Conservation (phyloP, 2,329 filamentous ascomycete genomes). For the Cordyceps cateniannulata region DNA sequence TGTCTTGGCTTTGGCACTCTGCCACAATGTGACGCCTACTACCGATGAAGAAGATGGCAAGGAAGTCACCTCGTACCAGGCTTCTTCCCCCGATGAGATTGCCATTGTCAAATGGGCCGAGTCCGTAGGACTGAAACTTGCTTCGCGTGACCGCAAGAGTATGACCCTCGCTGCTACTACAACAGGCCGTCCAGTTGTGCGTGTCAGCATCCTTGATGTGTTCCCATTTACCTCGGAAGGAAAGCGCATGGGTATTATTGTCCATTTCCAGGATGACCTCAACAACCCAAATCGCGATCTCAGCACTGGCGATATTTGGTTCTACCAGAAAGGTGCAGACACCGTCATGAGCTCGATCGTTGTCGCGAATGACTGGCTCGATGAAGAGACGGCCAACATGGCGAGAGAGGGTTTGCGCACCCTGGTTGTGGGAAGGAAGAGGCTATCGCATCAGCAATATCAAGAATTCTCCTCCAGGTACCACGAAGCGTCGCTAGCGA, state of each 20-base stretch:
- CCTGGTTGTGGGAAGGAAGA: constrained; percentile 88
- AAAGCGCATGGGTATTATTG: constrained; percentile 96
- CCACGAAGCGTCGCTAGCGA: constrained; percentile 71
- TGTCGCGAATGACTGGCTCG: constrained; percentile 93
- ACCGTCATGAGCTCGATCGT: constrained; percentile 98
- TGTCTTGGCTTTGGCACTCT: constrained; percentile 83
- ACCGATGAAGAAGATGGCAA: constrained; percentile 72
- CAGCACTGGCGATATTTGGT: constrained; percentile 79
- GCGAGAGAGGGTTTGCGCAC: constrained; percentile 92
- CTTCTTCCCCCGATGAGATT: constrained; percentile 95
- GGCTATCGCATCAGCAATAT: constrained; percentile 72
- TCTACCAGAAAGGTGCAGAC: constrained; percentile 97
- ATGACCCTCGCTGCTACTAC: constrained; percentile 77
- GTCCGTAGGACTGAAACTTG: constrained; percentile 76
- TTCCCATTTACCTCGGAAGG: constrained; percentile 98
- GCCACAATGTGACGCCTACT: constrained; percentile 91
- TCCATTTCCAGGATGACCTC: constrained; percentile 65
- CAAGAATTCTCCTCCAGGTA: constrained; percentile 70
- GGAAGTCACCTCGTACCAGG: constrained; percentile 80
- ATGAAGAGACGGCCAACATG: constrained; percentile 99
- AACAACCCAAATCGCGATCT: constrained; percentile 43
- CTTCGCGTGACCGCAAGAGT: constrained; percentile 77
- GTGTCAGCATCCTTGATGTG: constrained; percentile 82
- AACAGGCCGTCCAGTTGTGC: constrained; percentile 67
- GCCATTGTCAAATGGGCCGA: constrained; percentile 96